Evolutionary conservation across 2,329 filamentous ascomycete species (phyloP), one percentile per base, ranked within the genome.

Genomic region (Colletotrichum tanaceti): DNA sequence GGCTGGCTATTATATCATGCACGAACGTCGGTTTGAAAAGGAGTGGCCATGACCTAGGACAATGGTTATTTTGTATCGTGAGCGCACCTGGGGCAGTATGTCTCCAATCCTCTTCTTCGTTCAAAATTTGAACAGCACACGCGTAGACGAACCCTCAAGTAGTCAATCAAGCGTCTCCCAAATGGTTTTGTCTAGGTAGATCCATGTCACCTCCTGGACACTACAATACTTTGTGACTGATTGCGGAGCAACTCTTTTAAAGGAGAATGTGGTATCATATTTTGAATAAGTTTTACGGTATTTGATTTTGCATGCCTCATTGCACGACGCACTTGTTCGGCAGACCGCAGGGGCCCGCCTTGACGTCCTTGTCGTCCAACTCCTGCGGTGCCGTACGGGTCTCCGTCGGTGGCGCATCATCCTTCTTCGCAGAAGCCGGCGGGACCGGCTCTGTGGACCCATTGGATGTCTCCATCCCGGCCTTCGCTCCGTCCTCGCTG

Each of bases 301-400:
- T 50, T 39, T 39, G 9, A 11, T 35, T 16, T 20, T 18, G 38
- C n/a, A 16, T 16, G 28, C 14, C 9, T 73, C 82, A 93, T 76
- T 89, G 81, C 73, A 96, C 87, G 54, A 82, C 80, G 79, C 93
- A 96, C 76, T 94, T 94, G 59, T 83, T 81, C 39, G 93, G 93
- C 74, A 96, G 81, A 24, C 93, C 92, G 77, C 93, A 97, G 53
- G 91, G 91, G 0, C 92, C 91, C 75, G 90, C 87, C 65, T 75
- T 77, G 66, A 77, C 75, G 57, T 74, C 75, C 32, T 78, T 73
- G 20, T 74, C 71, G 35, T 79, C 78, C 55, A 76, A 77, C 43
- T 71, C 71, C 5, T 74, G 72, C 61, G 75, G 75, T 32, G 60
- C 78, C 35, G 76, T 77, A 5, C 70, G 38, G 41, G 44, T 47